Evolutionary conservation across 1,284 basidiomycete genomes (phyloP), one percentile per base, ranked within the genome.

Genomic region (Puccinia horiana): DNA sequence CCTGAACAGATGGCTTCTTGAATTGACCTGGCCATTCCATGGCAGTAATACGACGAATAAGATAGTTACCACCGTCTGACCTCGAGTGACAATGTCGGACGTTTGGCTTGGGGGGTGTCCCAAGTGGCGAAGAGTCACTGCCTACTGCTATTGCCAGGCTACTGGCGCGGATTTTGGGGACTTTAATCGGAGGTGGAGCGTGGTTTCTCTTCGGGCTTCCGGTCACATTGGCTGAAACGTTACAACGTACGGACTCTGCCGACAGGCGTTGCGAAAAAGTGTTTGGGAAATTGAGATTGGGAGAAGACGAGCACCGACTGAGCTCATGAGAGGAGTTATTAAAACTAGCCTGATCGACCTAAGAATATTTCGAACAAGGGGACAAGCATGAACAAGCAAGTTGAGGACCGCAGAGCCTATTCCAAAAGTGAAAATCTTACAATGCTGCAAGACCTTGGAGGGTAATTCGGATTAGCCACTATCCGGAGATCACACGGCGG

Each of bases 121-220:
- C 63, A 42, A 20, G 1, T 4, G 76, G 65, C 16, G 76, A 79
- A 11, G 42, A n/a, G 14, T 79, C 76, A 26, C 65, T 69, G 12
- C 67, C 44, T 1, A 69, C 26, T 14, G 76, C 65, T 49, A 79
- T 70, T 32, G 76, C 76, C n/a, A 79, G 32, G 47, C 16, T 47
- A n/a, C 54, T 56, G n/a, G 76, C 65, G 20, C 76, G 76, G 6
- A 79, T 44, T n/a, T 77, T 77, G 18, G 76, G 76, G 23, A 79
- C 76, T 54, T 69, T 79, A 26, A 79, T 79, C 29, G 76, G 76
- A 69, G 76, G 76, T 42, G 76, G 76, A 23, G 65, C 47, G 9
- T 49, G 61, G 35, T 26, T 23, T 18, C 65, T 65, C 29, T 56
- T 65, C 12, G 65, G 63, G 67, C 76, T 79, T n/a, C n/a, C 72